Conservation (phyloP, 257 asterid genomes). For the Solanum commersonii region DNA sequence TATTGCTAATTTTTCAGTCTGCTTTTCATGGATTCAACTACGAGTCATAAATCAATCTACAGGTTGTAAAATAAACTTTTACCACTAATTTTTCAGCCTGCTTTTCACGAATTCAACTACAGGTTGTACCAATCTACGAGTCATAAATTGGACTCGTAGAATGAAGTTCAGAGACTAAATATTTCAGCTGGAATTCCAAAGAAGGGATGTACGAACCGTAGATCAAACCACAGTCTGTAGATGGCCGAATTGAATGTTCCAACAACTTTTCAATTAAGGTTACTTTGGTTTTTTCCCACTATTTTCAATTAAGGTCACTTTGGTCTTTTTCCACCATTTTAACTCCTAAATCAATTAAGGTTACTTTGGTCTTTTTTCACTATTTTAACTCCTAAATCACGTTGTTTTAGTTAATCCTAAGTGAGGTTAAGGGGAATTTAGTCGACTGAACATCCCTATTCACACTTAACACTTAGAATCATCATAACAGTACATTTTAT, state of each 20-base stretch:
- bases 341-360: neutral
- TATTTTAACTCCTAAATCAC: no score
- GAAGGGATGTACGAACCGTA: neutral
- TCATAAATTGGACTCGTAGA: neutral
- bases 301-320: neutral
- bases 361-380: no score
- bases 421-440: no score
- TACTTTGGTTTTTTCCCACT: no score
- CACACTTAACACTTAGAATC: no score
- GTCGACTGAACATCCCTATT: no score
- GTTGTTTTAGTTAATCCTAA: no score
- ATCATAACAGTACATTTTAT: no score
- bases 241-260: neutral
- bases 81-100: neutral
- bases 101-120: neutral
- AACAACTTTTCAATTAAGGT: neutral
- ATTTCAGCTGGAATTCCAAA: neutral
- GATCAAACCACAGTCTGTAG: neutral
- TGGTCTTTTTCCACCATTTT: neutral
- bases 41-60: neutral
- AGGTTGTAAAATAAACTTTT: neutral
- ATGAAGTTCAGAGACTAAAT: neutral
- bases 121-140: neutral
- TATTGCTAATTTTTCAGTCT: no score
- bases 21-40: neutral